Conservation (phyloP, 805 yeast species). For the Yarrowia hollandica region DNA sequence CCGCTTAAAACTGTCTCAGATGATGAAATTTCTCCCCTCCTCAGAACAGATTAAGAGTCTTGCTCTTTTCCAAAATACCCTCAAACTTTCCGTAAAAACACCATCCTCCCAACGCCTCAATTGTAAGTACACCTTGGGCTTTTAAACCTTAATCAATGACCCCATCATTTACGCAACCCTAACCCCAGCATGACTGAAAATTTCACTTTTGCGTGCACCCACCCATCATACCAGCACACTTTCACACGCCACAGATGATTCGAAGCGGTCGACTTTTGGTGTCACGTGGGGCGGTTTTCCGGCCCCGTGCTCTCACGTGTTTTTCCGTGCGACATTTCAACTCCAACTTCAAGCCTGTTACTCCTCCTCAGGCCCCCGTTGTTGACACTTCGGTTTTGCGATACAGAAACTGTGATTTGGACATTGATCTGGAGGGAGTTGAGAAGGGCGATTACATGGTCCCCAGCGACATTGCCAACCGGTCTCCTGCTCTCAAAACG, state of each 20-base stretch:
- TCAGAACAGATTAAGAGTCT: background rate
- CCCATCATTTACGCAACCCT: no score
- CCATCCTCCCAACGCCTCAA: background rate
- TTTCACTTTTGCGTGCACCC: background rate
- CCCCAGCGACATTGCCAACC: slow-evolving; percentile 53
- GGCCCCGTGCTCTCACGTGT: background rate
- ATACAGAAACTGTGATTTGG: slow-evolving; percentile 11
- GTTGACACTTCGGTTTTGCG: background rate
- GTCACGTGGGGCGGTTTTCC: background rate
- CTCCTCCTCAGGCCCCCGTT: background rate
- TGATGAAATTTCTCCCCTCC: no score
- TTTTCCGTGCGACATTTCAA: background rate
- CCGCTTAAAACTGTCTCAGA: no score
- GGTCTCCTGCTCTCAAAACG: slow-evolving; percentile 73
- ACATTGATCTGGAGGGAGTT: background rate
- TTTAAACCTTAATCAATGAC: no score
- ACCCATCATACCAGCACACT: background rate
- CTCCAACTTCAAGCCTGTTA: background rate
- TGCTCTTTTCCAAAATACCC: background rate
- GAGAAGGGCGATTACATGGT: slow-evolving; percentile 34
- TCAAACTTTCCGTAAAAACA: no score
- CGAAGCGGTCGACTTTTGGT: slow-evolving; percentile 10
- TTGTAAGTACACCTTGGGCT: no score
- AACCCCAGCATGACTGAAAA: slow-evolving; percentile 11
- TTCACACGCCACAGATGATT: background rate